phyloP scores from a whole-genome alignment of 1,139 yeast genomes.

The Scheffersomyces parashehatae region DNA sequence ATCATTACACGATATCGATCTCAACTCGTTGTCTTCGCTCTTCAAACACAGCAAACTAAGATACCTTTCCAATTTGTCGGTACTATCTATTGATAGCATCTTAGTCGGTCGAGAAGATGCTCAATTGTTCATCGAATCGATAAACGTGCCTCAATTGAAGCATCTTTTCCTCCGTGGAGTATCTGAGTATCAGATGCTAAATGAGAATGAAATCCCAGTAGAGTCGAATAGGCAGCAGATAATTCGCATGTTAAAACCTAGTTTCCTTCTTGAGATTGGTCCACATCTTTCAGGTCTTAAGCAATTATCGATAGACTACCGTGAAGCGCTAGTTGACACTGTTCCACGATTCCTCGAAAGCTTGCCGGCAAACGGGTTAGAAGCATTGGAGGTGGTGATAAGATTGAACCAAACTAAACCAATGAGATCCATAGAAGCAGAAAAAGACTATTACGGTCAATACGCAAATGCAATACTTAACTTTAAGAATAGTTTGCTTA shows the following conservation, averaged over 20 bases:
- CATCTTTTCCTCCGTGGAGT: slow-evolving; percentile 28
- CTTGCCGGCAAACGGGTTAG: slow-evolving; percentile 20
- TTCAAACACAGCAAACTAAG: slow-evolving; percentile 16
- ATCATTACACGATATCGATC: slow-evolving; percentile 8
- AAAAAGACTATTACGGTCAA: slow-evolving; percentile 22
- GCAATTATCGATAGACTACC: slow-evolving; percentile 41
- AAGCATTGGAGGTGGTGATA: slow-evolving; percentile 44
- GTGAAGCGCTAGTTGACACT: slow-evolving; percentile 45
- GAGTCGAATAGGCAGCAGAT: background rate
- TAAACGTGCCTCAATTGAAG: slow-evolving; percentile 20
- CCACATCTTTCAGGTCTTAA: slow-evolving; percentile 25
- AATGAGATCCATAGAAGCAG: slow-evolving; percentile 9
- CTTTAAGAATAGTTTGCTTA: slow-evolving; percentile 19
- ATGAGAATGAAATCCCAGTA: background rate
- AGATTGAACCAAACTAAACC: slow-evolving; percentile 41
- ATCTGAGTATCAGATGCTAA: slow-evolving; percentile 24
- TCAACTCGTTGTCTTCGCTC: slow-evolving; percentile 12
- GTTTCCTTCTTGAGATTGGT: slow-evolving; percentile 31
- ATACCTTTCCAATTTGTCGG: slow-evolving; percentile 17
- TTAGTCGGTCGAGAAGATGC: slow-evolving; percentile 28
- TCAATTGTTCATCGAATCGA: slow-evolving; percentile 15
- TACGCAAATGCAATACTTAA: slow-evolving; percentile 34
- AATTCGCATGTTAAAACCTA: slow-evolving; percentile 14
- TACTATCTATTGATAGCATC: slow-evolving; percentile 28
- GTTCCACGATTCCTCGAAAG: slow-evolving; percentile 38